A percentile compares a stretch with the other conserved stretches of the same genome.
Conservation (phyloP, 768 basidiomycete species). For the Coprinopsis strossmayeri region DNA sequence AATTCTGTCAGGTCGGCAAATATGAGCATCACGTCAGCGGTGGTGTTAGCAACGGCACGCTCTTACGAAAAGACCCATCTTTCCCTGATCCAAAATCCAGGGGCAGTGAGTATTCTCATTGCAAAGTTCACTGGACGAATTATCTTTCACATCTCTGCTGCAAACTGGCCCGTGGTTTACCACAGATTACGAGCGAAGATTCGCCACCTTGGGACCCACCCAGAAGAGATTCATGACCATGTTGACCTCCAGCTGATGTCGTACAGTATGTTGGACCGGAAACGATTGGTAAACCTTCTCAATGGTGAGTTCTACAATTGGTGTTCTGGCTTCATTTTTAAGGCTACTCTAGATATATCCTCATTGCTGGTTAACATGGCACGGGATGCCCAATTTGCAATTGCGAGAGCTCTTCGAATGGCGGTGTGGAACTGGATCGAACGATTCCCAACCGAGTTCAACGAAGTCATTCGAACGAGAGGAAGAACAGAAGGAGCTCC, state of each 20-base stretch:
- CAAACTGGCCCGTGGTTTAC: slow-evolving; percentile 81
- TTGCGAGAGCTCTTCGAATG: slow-evolving; percentile 65
- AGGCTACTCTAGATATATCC: slow-evolving; percentile 53
- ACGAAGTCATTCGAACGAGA: slow-evolving; percentile 56
- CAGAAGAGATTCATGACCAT: slow-evolving; percentile 46
- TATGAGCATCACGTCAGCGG: slow-evolving; percentile 31
- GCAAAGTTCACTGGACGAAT: slow-evolving; percentile 71
- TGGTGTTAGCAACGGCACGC: slow-evolving; percentile 32
- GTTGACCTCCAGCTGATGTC: slow-evolving; percentile 75
- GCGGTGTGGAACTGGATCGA: slow-evolving; percentile 93
- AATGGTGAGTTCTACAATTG: slow-evolving; percentile 40
- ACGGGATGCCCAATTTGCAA: slow-evolving; percentile 61
- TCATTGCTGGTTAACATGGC: slow-evolving; percentile 81
- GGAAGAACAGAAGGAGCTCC: slow-evolving; percentile 73
- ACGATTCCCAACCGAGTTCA: slow-evolving; percentile 70
- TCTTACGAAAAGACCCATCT: slow-evolving; percentile 60
- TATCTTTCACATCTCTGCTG: slow-evolving; percentile 80
- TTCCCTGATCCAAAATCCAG: slow-evolving; percentile 47
- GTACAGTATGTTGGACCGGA: slow-evolving; percentile 66
- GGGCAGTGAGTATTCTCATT: slow-evolving; percentile 55
- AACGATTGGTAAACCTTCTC: slow-evolving; percentile 61
- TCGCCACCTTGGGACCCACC: slow-evolving; percentile 46
- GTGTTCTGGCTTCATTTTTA: neutral
- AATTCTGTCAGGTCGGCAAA: slow-evolving; percentile 30
- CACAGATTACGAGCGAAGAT: slow-evolving; percentile 65